These are phyloP conservation scores for Podospora pseudocomata DNA, from an alignment of 495 filamentous ascomycete genomes.

Conservation along the genomic window DNA sequence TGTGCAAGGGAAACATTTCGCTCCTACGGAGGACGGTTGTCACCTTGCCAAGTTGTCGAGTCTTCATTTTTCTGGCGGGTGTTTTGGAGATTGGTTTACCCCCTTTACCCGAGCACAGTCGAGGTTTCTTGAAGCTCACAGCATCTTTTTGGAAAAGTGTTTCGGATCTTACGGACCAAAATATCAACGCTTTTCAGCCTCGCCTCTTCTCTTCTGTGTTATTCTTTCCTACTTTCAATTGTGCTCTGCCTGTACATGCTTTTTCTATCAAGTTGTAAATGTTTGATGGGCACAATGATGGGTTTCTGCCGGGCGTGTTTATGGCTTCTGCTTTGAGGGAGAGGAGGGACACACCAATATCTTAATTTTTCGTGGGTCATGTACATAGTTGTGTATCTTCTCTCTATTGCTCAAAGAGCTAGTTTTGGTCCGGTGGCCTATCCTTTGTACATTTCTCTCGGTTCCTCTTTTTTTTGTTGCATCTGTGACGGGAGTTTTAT, in stretches of 20 bases:
- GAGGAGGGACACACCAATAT: not conserved
- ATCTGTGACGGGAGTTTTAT: not conserved
- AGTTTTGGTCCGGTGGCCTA: slow-evolving; percentile 10
- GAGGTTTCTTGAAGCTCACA: slow-evolving; percentile 1
- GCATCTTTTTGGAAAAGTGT: slow-evolving; percentile 13
- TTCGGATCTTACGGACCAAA: slow-evolving; percentile 10
- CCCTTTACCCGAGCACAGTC: not conserved
- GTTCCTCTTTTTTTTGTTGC: not conserved
- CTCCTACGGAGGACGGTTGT: not conserved
- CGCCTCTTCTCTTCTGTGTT: slow-evolving; percentile 8
- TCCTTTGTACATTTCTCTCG: not conserved
- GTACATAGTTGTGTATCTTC: not conserved
- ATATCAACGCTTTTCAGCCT: slow-evolving; percentile 18
- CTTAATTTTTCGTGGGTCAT: not conserved
- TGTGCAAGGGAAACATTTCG: slow-evolving; percentile 3
- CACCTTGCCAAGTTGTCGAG: slow-evolving; percentile 1
- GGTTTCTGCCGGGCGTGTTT: not conserved
- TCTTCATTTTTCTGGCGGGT: slow-evolving; percentile 12
- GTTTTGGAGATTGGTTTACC: slow-evolving; percentile 6
- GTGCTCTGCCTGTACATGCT: slow-evolving; percentile 9
- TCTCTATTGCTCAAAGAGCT: slow-evolving; percentile 1
- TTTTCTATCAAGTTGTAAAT: not conserved
- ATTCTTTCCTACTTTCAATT: slow-evolving; percentile 2
- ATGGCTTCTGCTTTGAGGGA: not conserved
- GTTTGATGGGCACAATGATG: not conserved